phyloP scores from a whole-genome alignment of 2,329 filamentous ascomycete genomes.

The Aspergillus sp. region DNA sequence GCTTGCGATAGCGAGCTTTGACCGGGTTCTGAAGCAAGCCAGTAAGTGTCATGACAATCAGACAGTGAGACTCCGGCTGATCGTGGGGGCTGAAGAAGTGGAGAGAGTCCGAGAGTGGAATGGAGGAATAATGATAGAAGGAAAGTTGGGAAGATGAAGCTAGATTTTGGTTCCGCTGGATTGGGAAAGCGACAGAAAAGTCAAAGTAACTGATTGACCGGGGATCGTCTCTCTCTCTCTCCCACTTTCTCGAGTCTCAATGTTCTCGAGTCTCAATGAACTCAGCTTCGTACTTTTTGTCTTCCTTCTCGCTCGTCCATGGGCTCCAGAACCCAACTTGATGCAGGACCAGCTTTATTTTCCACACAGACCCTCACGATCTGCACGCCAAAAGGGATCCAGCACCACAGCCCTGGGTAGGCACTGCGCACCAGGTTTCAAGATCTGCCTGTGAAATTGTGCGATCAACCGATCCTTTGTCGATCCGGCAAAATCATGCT shows the following conservation, averaged over 20 bases:
- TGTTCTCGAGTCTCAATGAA: background rate
- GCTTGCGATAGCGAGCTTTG: background rate
- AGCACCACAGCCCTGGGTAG: slow-evolving; percentile 12
- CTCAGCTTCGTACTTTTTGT: background rate
- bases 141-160: background rate
- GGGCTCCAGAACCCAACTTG: background rate
- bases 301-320: background rate
- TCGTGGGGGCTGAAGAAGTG: background rate
- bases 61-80: background rate
- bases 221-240: background rate
- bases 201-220: background rate
- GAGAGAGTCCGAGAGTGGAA: background rate
- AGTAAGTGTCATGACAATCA: background rate
- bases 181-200: background rate
- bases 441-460: slow-evolving; percentile 5
- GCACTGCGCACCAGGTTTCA: slow-evolving; percentile 2
- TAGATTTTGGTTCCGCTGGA: slow-evolving; percentile 5
- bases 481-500: slow-evolving; percentile 9
- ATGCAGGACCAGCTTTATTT: slow-evolving; percentile 7
- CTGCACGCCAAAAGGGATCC: slow-evolving; percentile 17
- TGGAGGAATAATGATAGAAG: background rate
- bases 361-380: slow-evolving; percentile 11
- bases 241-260: background rate
- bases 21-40: background rate
- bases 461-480: slow-evolving; percentile 8